Evolutionary conservation across 2,329 filamentous ascomycete species (phyloP).

Genomic region (Mycosphaerella sp.): DNA sequence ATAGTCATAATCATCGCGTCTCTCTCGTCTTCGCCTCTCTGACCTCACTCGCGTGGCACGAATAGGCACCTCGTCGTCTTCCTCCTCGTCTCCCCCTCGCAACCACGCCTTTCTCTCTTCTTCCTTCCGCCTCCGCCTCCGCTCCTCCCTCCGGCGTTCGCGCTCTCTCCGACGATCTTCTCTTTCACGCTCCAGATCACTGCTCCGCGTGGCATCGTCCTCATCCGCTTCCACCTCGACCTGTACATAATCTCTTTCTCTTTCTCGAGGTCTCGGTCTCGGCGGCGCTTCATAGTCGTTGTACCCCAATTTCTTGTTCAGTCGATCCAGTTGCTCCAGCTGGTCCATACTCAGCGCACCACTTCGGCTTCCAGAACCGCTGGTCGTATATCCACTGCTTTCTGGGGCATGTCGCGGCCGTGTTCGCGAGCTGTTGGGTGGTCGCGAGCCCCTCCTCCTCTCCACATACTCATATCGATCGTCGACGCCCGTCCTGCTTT

Average conservation of each 20-base stretch:
- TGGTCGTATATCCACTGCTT: constrained; percentile 13
- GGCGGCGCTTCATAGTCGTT: constrained; percentile 43
- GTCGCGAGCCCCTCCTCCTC: neutral
- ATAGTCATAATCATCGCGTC: constrained; percentile 15
- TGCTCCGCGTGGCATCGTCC: constrained; percentile 10
- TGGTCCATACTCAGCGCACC: constrained; percentile 50
- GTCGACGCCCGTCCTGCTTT: neutral
- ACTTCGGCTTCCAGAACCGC: constrained; percentile 20
- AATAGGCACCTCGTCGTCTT: constrained; percentile 26
- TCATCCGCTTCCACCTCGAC: constrained; percentile 33
- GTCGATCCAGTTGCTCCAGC: constrained; percentile 59
- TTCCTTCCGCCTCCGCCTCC: constrained; percentile 39
- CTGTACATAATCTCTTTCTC: constrained; percentile 25
- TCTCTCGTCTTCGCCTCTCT: constrained; percentile 1
- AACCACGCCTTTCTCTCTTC: constrained; percentile 34
- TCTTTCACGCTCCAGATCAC: constrained; percentile 32
- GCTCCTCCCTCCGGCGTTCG: constrained; percentile 26
- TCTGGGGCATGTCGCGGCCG: constrained; percentile 8
- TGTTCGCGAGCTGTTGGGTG: constrained; percentile 5
- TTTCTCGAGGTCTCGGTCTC: constrained; percentile 37
- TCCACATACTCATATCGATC: neutral
- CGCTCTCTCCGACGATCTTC: constrained; percentile 34
- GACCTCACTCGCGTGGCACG: constrained; percentile 9
- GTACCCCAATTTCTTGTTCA: constrained; percentile 52
- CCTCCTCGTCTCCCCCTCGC: constrained; percentile 30